Conservation (phyloP, 2,329 filamentous ascomycete species). For the Monosporascus sp. region DNA sequence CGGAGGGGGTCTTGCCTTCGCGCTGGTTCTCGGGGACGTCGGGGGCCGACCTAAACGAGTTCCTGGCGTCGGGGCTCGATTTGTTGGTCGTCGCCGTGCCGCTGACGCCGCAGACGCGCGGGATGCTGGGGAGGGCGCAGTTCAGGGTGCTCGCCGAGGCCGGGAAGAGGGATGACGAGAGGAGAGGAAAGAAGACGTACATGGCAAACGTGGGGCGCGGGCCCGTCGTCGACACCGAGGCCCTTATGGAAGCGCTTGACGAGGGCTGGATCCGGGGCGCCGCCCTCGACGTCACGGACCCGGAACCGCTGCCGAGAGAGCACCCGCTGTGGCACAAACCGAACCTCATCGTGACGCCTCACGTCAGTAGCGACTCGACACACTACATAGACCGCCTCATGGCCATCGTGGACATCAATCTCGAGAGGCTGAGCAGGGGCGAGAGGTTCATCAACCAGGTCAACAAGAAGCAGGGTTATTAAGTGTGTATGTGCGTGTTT, state of each 20-base stretch:
- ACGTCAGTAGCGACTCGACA: constrained; percentile 25
- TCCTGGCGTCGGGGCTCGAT: constrained; percentile 38
- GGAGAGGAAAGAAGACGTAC: constrained; percentile 37
- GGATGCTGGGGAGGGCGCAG: constrained; percentile 37
- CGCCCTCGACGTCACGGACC: constrained; percentile 65
- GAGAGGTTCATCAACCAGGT: constrained; percentile 26
- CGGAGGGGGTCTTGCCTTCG: constrained; percentile 34
- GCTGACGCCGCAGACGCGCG: constrained; percentile 32
- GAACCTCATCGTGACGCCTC: constrained; percentile 51
- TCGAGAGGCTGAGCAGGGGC: constrained; percentile 22
- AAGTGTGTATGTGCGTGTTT: background rate
- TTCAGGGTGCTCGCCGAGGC: constrained; percentile 29
- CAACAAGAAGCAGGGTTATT: constrained; percentile 27
- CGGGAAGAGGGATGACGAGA: background rate
- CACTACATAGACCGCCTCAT: constrained; percentile 21
- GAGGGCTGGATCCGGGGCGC: constrained; percentile 43
- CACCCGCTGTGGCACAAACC: constrained; percentile 59
- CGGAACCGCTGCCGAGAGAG: constrained; percentile 59
- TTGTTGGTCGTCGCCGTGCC: constrained; percentile 37
- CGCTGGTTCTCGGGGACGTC: constrained; percentile 36
- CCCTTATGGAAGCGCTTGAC: constrained; percentile 50
- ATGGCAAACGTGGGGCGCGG: constrained; percentile 61
- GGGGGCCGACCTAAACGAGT: constrained; percentile 30
- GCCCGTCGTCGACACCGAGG: constrained; percentile 33
- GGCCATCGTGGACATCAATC: constrained; percentile 23